Evolutionary conservation across 2,329 filamentous ascomycete genomes (phyloP), one percentile per base, ranked within the genome.

Genomic region (Fusarium anguioides): DNA sequence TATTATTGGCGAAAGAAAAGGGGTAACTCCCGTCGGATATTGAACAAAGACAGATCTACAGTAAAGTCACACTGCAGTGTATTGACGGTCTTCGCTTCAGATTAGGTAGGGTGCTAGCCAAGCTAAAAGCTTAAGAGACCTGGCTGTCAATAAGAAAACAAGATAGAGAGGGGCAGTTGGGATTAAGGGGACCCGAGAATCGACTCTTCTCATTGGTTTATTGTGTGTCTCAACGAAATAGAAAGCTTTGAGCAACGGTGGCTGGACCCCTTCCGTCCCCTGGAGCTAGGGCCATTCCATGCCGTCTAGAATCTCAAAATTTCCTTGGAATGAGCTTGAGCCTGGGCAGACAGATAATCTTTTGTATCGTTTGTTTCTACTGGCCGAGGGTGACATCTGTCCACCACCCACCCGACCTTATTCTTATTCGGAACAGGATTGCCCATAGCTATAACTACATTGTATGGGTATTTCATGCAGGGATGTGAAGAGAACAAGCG

Each of bases 51-150:
- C 45, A 55, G 64, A 67, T 67, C 64, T 67, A 67, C 64, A 17
- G 42, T 47, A 46, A 42, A 62, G 53, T 63, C 54, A n/a, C n/a
- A n/a, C n/a, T n/a, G n/a, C 36, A 15, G 24, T 17, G 14, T 17
- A 31, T 15, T 57, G 50, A 36, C 50, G 33, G 58, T 40, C 29
- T 24, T 58, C 46, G 51, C 62, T 29, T 48, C 45, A 63, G 62
- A 63, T 63, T 64, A 63, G 64, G 59, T 67, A 64, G 45, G 27
- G 39, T 42, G 33, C 49, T 36, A 59, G 39, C 39, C 46, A 49
- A 54, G 58, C 63, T 64, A 67, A 64, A 50, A 63, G 60, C 44
- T 63, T 67, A 64, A 64, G 55, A 61, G 37, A 23, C 40, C 47
- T 54, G 58, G 47, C 56, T 54, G 56, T 60, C 47, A 46, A 60